Base-by-base conservation (phyloP, 1,284 basidiomycete species). In the Tetrapyrgos nigripes region DNA sequence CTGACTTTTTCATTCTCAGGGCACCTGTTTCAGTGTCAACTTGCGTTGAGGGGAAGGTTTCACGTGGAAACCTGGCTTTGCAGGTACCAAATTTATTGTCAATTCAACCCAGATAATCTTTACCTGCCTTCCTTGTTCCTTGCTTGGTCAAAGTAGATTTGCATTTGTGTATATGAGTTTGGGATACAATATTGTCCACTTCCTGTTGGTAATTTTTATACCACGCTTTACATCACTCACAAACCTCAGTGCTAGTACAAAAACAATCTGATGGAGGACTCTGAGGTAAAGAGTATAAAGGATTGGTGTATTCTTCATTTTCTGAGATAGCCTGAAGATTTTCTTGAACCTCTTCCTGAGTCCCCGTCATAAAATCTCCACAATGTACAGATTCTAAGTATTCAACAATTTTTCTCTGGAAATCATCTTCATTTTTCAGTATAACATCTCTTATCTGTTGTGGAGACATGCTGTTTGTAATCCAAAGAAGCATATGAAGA, bases 401-500 rank as follows among this genome's bases (percentile, higher is more conserved):
- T 26, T 43, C 26, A 56, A 62, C 57, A 5, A 72, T 50, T 10
- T 50, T 28, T 23, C 44, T 40, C 27, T 61, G 52, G 54, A 66
- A 71, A 1, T 59, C 56, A 14, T 50, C 55, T 37, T 66, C 58
- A 3, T 10, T 8, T 35, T 63, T 60, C 24, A 67, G 27, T 3
- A 71, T 28, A 23, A 54, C 56, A 27, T 70, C 64, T 1, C 68
- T 60, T 3, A 70, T 64, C 23, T 68, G 66, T 50, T 71, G 64
- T 3, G 72, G 70, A 9, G 66, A 64, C 4, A 69, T 29, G 8
- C 59, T 53, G 29, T 63, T 60, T 37, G 57, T 27, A n/a, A 76
- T 69, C 74, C 74, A 76, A 1, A 75, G 29, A 1, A 75, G 49
- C 14, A 70, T 51, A 52, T 75, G 72, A 8, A 73, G 44, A 61